Evolutionary conservation across 495 filamentous ascomycete species (phyloP), one percentile per base, ranked within the genome.

Genomic region (Daldinia vernicosa): DNA sequence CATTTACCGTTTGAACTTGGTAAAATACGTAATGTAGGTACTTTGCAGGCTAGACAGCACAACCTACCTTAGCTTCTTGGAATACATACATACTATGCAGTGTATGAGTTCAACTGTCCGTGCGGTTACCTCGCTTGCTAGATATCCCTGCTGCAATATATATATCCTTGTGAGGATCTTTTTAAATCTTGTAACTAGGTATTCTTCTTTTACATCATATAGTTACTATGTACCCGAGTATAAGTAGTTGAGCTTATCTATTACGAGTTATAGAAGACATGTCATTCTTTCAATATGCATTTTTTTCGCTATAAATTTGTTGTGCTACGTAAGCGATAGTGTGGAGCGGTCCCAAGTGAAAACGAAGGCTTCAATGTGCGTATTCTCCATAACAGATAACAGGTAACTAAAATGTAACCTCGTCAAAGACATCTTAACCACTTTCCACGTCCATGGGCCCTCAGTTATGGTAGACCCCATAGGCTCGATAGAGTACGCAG

Each of bases 401-500:
- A 27, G n/a, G n/a, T n/a, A 27, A 35, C 39, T 17, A 6, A 11
- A 47, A 47, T 47, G 19, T 5, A 47, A 47, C 17, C 43, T 11
- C 24, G 19, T 11, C 2, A 47, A 19, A 47, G 37, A 22, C 7
- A 22, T 22, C 11, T 19, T 24, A 47, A 47, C 17, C 9, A 47
- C 22, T 47, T 47, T 47, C 43, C 43, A 47, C 43, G 9, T 22
- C 43, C 43, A 47, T 24, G 43, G 43, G 17, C 12, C 43, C 8
- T 47, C 17, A 19, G n/a, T 3, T 47, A 47, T 19, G 17, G 17
- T 47, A 47, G 43, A 24, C 43, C 17, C 43, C 43, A 24, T 22
- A 47, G 43, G 19, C 9, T 47, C 43, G 43, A 47, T 47, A 47
- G 43, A 47, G 43, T 24, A 24, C 43, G 43, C 43, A 47, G 43